These are phyloP conservation scores for Nymphaea thermarum DNA, from an alignment of 164 flowering plant species.

Conservation along the genomic window DNA sequence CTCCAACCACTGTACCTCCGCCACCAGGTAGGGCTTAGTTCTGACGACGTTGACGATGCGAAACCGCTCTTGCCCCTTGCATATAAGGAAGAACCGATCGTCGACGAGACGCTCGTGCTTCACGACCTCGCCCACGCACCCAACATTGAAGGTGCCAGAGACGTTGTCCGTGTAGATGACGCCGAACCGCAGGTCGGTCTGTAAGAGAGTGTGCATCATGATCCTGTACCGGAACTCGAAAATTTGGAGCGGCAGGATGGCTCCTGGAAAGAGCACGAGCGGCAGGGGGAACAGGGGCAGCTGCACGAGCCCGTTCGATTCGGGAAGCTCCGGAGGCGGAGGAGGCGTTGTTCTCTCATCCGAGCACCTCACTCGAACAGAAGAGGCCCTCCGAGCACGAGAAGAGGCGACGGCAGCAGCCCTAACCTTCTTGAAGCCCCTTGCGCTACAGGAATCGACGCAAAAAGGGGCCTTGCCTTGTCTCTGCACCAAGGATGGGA, in stretches of 20 bases:
- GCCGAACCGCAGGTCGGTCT: slow-evolving; percentile 93
- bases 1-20: slow-evolving; percentile 79
- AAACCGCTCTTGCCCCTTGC: slow-evolving; percentile 93
- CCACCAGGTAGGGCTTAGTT: slow-evolving; percentile 80
- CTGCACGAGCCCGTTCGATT: slow-evolving; percentile 50
- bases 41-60: slow-evolving; percentile 52
- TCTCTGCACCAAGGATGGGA: neutral
- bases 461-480: neutral
- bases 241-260: slow-evolving; percentile 85
- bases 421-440: no score
- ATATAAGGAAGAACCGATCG: slow-evolving; percentile 88
- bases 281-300: slow-evolving; percentile 95
- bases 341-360: slow-evolving; percentile 15
- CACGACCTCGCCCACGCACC: slow-evolving; percentile 92
- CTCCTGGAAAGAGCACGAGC: slow-evolving; percentile 91
- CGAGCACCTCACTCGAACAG: neutral
- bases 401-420: no score
- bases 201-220: slow-evolving; percentile 96
- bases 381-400: neutral
- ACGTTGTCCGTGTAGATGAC: slow-evolving; percentile 69
- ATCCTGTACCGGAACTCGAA: slow-evolving; percentile 94
- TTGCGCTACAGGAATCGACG: no score
- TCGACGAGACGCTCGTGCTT: slow-evolving; percentile 93
- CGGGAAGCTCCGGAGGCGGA: slow-evolving; percentile 26
- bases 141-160: slow-evolving; percentile 71